Base-by-base conservation (phyloP, 441 rosid genomes). In the Caryocar brasiliense region DNA sequence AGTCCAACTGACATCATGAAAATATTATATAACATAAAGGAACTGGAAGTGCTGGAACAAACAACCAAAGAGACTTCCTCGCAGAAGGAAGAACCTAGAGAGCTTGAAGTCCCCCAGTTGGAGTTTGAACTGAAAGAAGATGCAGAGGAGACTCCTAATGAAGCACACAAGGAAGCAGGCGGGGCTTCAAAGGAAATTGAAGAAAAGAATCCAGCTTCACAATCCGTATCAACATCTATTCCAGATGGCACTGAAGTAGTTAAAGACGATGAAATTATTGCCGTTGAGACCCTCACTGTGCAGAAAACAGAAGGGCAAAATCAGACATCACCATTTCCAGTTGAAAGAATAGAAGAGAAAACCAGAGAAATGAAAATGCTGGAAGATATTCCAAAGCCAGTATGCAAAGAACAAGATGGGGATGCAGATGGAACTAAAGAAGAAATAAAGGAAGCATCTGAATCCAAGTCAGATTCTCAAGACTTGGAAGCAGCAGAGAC, bases 331-430 rank as follows among this genome's bases (percentile, higher is more conserved):
- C n/a, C 33, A 42, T 11, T 50, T 24, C 24, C 40, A 30, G 39
- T 57, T 36, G 61, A 45, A 47, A 44, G 56, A 37, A 32, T 10
- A 33, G 67, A 75, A 51, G 58, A 61, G 38, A 61, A 65, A 0
- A 28, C 1, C 12, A 36, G 46, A 38, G 59, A 40, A 20, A 21
- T 34, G 32, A 59, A 58, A 46, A 50, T 32, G 30, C 53, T 18
- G 22, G 61, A 56, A 39, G 38, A 35, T 20, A n/a, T 20, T n/a
- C 12, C 51, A 21, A 49, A 43, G 54, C 38, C 13, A 56, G 43
- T 41, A 59, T 11, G 32, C 12, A 29, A 22, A 29, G 48, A 54
- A 51, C 46, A 57, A 55, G 17, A 40, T 15, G 28, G 47, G 6
- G 55, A 51, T 32, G 54, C 47, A 41, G 53, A 34, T 4, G 29